A percentile compares a stretch with the other conserved stretches of the same genome.
Evolutionary conservation across 2,329 filamentous ascomycete genomes (phyloP).

Genomic region (Ophiostoma populinum): DNA sequence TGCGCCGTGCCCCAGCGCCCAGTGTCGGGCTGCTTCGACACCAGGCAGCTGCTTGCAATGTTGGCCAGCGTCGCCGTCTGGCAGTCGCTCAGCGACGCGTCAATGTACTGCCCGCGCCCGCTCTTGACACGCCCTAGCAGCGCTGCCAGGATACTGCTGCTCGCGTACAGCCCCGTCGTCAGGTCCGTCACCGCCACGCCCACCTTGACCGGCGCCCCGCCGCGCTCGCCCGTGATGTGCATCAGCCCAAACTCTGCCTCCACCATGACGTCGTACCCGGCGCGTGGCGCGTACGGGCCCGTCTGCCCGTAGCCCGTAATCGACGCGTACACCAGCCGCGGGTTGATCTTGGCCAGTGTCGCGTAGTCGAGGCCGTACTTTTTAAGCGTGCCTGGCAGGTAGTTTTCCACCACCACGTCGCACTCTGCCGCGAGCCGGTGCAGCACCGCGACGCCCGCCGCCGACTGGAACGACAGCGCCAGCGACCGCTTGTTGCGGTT

Average conservation of each 20-base stretch:
- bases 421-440: slow-evolving; percentile 71
- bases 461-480: slow-evolving; percentile 76
- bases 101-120: slow-evolving; percentile 77
- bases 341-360: slow-evolving; percentile 65
- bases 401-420: slow-evolving; percentile 93
- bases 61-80: slow-evolving; percentile 92
- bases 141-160: slow-evolving; percentile 89
- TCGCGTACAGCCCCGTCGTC: slow-evolving; percentile 87
- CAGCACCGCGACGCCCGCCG: slow-evolving; percentile 67
- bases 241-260: slow-evolving; percentile 96
- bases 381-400: slow-evolving; percentile 72
- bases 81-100: slow-evolving; percentile 80
- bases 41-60: slow-evolving; percentile 78
- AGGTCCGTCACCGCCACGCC: slow-evolving; percentile 93
- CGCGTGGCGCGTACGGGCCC: slow-evolving; percentile 70
- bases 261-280: slow-evolving; percentile 98
- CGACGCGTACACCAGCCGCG: slow-evolving; percentile 76
- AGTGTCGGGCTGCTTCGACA: slow-evolving; percentile 72
- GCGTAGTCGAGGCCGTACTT: slow-evolving; percentile 88
- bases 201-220: slow-evolving; percentile 88
- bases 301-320: slow-evolving; percentile 97
- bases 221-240: slow-evolving; percentile 86
- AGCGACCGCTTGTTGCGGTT: slow-evolving; percentile 97
- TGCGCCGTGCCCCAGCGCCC: slow-evolving; percentile 95
- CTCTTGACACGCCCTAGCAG: slow-evolving; percentile 59